Percentiles rank a stretch among this genome's conserved stretches.
phyloP scores from a whole-genome alignment of 139 green algal genomes.

The Penium margaritaceum region DNA sequence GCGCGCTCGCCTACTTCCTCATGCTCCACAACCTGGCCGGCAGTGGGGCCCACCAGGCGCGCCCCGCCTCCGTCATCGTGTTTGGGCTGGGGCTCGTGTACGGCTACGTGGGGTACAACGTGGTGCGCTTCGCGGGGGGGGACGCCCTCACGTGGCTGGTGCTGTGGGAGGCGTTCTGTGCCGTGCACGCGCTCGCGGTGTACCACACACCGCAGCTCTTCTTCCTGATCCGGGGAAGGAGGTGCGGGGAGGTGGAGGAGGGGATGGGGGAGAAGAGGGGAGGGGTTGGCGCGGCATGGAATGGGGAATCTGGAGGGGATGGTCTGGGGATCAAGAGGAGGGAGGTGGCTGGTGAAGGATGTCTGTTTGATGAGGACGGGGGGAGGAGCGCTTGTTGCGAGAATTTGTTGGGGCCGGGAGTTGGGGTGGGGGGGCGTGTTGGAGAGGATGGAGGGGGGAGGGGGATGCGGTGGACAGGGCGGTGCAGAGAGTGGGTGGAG shows the following conservation, averaged over 20 bases:
- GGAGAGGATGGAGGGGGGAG: too few relatives aligned
- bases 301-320: too few relatives aligned
- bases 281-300: not conserved
- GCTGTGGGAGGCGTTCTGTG: slow-evolving; percentile 8
- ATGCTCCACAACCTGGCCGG: slow-evolving; percentile 7
- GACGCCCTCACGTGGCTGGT: slow-evolving; percentile 2
- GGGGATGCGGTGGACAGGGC: too few relatives aligned
- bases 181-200: not conserved
- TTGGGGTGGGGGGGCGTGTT: too few relatives aligned
- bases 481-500: too few relatives aligned
- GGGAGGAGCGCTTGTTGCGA: too few relatives aligned
- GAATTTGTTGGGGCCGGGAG: too few relatives aligned
- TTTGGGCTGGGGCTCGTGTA: not conserved
- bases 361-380: too few relatives aligned
- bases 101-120: slow-evolving; percentile 7
- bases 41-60: not conserved
- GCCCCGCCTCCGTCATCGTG: not conserved
- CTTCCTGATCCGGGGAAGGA: not conserved
- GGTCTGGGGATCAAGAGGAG: not conserved
- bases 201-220: not conserved
- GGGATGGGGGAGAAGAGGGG: not conserved
- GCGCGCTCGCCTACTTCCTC: not conserved
- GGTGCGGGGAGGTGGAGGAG: not conserved
- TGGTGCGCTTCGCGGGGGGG: not conserved
- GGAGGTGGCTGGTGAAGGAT: not conserved